Base-by-base conservation (phyloP, 2,329 filamentous ascomycete species). In the Hymenoscyphus scutula region DNA sequence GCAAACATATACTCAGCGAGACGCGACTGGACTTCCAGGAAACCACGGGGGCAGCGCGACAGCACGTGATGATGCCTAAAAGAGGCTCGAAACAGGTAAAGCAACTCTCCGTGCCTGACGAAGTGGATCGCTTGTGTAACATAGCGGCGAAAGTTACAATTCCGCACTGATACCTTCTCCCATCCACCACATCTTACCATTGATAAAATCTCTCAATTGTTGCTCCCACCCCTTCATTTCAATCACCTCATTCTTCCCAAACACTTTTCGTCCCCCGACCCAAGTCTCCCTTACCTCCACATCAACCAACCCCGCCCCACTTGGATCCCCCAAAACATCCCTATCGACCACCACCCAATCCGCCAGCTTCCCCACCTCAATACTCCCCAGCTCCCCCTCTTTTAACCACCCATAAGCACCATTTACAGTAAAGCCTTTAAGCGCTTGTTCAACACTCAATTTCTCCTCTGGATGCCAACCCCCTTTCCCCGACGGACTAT, bases 301-400 rank as follows among this genome's bases (percentile, higher is more conserved):
- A 4, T 75, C 76, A 27, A 84, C 80, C 60, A 90, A 68, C 13
- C 78, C 77, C 62, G 87, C 84, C 2, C 82, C 63, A 11, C 32
- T 62, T 17, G 79, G 76, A 34, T 83, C 73, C 0, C 70, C 76
- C 60, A 83, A 81, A 0, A 89, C 70, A 53, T 84, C 81, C 64
- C 77, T 72, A 65, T 89, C 86, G 13, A 90, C 74, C n/a, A 91
- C 86, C 3, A 90, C 78, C 87, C 87, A 90, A 73, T 90, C 88
- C 0, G 87, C 88, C 72, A 84, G 84, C 0, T 83, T 84, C 0
- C 85, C 86, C n/a, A 78, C 73, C 60, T 78, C 74, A 32, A 90
- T 87, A 0, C 82, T 77, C 0, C 87, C 88, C 1, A 84, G 83
- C 66, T 78, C 80, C 0, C 79, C 81, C 54, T 89, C 84, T 56